Base-by-base conservation (phyloP, 129 eudicot species). In the Flaveria ramosissima region DNA sequence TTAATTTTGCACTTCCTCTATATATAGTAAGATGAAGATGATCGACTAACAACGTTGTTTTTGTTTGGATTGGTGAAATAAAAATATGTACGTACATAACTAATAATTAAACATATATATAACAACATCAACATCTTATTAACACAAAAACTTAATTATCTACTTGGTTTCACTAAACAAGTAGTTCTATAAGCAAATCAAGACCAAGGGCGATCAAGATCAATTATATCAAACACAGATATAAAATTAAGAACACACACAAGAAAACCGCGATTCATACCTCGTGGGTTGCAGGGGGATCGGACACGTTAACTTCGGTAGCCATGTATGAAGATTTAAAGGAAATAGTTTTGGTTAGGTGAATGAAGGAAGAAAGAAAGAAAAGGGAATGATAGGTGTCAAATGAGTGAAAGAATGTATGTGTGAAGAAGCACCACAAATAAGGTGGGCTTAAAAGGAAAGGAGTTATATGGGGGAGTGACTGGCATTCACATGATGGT, bases 401-500 rank as follows among this genome's bases (percentile, higher is more conserved):
- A 27, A 76, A 75, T 55, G 75, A 76, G 62, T 68, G 63, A 72
- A 68, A 70, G 77, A n/a, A 67, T 55, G 84, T 19, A 30, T 60
- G 66, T 52, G 68, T 43, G 74, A 62, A 45, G 68, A 77, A 66
- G 73, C 76, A 77, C 47, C 81, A 87, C 78, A 82, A 80, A 74
- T 66, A 74, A 6, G 70, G 68, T 61, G 75, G 78, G 74, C 45
- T 55, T 79, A 72, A 77, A 77, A 77, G 82, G 73, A 73, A 66
- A 74, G 14, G 42, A 52, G 69, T 73, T 53, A 27, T 73, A 68
- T 43, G 81, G 78, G 32, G 61, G 75, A 63, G 74, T 82, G 83
- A 78, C 75, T 73, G 78, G 78, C 83, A 77, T 50, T 81, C 88
- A 85, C 89, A 84, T 89, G 93, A 80, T 80, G 85, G 84, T 92